Percentiles rank a stretch among this genome's conserved stretches.
These are phyloP conservation scores for Suillus subluteus DNA, from an alignment of 768 basidiomycete species.

Conservation along the genomic window DNA sequence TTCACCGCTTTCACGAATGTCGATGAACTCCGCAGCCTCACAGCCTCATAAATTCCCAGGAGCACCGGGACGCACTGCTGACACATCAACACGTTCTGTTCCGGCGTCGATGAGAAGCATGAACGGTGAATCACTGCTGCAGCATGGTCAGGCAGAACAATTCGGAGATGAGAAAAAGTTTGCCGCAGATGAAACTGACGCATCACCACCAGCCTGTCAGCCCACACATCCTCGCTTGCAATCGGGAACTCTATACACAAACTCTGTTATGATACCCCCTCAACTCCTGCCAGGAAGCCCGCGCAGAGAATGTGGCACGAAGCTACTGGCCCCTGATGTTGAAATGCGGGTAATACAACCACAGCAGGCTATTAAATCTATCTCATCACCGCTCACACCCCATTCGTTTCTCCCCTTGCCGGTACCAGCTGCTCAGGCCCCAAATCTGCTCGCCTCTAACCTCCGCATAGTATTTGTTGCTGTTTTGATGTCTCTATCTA, in stretches of 20 bases:
- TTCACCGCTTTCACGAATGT: conserved; percentile 4
- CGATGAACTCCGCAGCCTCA: not conserved
- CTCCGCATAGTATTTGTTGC: not conserved
- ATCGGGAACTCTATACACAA: conserved; percentile 1
- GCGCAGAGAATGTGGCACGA: not conserved
- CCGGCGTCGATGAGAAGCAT: not conserved
- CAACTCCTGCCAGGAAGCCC: not conserved
- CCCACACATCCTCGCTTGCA: not conserved
- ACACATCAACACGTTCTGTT: conserved; percentile 8
- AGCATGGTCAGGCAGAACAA: conserved; percentile 2
- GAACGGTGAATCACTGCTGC: not conserved
- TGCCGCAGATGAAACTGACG: not conserved
- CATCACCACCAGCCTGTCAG: not conserved
- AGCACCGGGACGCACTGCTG: conserved; percentile 3
- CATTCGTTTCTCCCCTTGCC: conserved; percentile 2
- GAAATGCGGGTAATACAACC: conserved; percentile 1
- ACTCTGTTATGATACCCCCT: not conserved
- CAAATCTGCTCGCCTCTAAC: not conserved
- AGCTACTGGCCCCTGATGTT: not conserved
- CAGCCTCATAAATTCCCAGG: conserved; percentile 3
- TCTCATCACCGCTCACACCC: conserved; percentile 3
- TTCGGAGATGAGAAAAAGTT: conserved; percentile 9
- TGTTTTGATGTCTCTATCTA: not conserved
- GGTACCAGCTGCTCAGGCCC: conserved; percentile 2
- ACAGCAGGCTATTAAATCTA: conserved; percentile 1